Evolutionary conservation across 495 filamentous ascomycete species (phyloP).

Genomic region (Cairneyella variabilis): DNA sequence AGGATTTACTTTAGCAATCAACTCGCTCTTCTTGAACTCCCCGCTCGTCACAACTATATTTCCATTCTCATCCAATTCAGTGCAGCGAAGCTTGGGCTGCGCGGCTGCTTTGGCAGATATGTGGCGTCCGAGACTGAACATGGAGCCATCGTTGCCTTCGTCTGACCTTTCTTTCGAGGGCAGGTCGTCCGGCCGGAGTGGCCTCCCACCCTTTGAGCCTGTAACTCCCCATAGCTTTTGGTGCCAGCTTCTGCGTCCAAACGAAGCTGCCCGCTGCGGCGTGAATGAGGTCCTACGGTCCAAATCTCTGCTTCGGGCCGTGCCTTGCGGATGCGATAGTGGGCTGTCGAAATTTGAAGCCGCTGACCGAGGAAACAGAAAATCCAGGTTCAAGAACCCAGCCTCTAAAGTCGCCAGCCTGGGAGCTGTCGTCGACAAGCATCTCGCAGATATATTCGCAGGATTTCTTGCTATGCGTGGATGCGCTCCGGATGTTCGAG

Average conservation of each 20-base stretch:
- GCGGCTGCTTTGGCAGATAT: slow-evolving; percentile 69
- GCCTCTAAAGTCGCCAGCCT: slow-evolving; percentile 34
- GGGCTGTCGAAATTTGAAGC: slow-evolving; percentile 10
- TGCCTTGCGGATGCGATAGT: slow-evolving; percentile 6
- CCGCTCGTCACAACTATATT: slow-evolving; percentile 92
- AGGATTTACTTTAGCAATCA: slow-evolving; percentile 82
- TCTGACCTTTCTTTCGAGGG: slow-evolving; percentile 42
- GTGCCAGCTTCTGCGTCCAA: slow-evolving; percentile 45
- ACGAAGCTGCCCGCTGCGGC: slow-evolving; percentile 37
- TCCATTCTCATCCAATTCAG: slow-evolving; percentile 91
- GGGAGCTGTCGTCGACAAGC: slow-evolving; percentile 11
- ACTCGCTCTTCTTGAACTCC: slow-evolving; percentile 93
- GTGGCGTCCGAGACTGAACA: slow-evolving; percentile 56
- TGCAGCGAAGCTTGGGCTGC: slow-evolving; percentile 82
- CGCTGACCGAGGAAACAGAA: slow-evolving; percentile 34
- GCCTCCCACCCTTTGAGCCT: slow-evolving; percentile 25
- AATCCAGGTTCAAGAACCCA: slow-evolving; percentile 39
- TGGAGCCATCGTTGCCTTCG: slow-evolving; percentile 45
- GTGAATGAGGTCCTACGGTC: slow-evolving; percentile 6
- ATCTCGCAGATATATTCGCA: slow-evolving; percentile 15
- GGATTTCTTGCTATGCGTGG: background rate
- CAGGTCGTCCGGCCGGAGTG: slow-evolving; percentile 48
- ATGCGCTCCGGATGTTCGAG: slow-evolving; percentile 8
- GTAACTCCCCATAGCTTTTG: slow-evolving; percentile 50
- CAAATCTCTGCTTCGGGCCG: no score